Percentiles rank a stretch among this genome's conserved stretches.
Conservation (phyloP, 495 filamentous ascomycete species). For the Penicillium subrubescens region DNA sequence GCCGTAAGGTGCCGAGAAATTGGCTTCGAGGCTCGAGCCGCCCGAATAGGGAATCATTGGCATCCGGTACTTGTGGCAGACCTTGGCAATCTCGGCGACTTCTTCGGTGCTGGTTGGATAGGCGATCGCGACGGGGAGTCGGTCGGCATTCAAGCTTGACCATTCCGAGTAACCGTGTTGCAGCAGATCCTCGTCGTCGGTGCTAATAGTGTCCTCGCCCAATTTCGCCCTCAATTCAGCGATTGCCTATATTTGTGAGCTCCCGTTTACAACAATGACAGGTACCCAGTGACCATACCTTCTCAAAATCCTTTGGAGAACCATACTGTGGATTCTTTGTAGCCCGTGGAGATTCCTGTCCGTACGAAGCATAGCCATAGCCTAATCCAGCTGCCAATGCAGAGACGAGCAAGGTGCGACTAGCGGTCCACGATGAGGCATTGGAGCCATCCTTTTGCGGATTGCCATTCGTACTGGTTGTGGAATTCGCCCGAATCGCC, state of each 20-base stretch:
- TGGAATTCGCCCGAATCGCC: constrained; percentile 25
- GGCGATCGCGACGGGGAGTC: constrained; percentile 76
- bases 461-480: constrained; percentile 1
- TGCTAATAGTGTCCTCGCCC: constrained; percentile 61
- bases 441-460: constrained; percentile 11
- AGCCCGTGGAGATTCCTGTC: constrained; percentile 14
- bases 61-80: constrained; percentile 80
- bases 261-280: constrained; percentile 22
- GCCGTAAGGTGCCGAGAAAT: constrained; percentile 83
- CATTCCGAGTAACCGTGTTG: constrained; percentile 87
- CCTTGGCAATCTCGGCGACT: constrained; percentile 75
- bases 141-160: constrained; percentile 80
- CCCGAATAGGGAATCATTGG: constrained; percentile 87
- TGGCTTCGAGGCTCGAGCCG: constrained; percentile 83
- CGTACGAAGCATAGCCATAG: constrained; percentile 36
- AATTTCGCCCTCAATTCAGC: constrained; percentile 59
- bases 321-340: constrained; percentile 40
- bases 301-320: constrained; percentile 42
- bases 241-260: constrained; percentile 56
- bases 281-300: constrained; percentile 32
- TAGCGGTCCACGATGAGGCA: constrained; percentile 33
- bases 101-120: constrained; percentile 84
- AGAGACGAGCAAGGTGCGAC: constrained; percentile 35
- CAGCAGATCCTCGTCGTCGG: constrained; percentile 77
- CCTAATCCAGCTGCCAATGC: constrained; percentile 40